These are phyloP conservation scores for Tinospora cordifolia DNA, from an alignment of 164 flowering plant genomes.

Conservation along the genomic window DNA sequence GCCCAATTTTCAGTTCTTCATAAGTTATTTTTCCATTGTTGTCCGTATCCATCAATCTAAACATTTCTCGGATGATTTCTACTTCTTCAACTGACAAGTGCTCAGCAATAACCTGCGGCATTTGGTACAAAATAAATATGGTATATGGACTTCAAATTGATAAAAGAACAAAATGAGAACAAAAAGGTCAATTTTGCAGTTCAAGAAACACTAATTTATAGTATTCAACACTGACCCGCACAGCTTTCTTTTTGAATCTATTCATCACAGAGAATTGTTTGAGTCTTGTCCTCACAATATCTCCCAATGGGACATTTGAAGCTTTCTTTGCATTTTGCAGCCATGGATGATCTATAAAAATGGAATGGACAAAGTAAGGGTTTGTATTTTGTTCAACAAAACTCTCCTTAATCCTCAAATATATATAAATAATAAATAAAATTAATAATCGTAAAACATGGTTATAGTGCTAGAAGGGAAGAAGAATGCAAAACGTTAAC, in stretches of 20 bases:
- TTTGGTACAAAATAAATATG: conserved; percentile 13
- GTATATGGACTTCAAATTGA: neutral
- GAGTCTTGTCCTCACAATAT: conserved; percentile 90
- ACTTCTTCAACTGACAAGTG: conserved; percentile 85
- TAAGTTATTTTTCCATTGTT: conserved; percentile 78
- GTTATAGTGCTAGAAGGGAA: too few species aligned
- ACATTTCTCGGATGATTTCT: conserved; percentile 89
- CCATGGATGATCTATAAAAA: conserved; percentile 78
- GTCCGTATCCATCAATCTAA: conserved; percentile 85
- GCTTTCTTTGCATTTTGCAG: conserved; percentile 94
- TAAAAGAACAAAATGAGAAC: neutral
- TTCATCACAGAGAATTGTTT: conserved; percentile 97
- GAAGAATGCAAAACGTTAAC: too few species aligned
- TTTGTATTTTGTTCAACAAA: too few species aligned
- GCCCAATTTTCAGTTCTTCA: conserved; percentile 76
- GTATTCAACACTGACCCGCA: conserved; percentile 54
- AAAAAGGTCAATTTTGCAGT: too few species aligned
- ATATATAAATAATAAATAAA: too few species aligned
- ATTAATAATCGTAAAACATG: too few species aligned
- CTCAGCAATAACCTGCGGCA: conserved; percentile 80
- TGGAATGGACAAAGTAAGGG: neutral
- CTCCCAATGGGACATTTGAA: conserved; percentile 92
- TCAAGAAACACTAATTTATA: neutral
- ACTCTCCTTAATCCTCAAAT: too few species aligned
- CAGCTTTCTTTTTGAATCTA: conserved; percentile 87